Base-by-base conservation (phyloP, 306 rosid genomes). In the Castanea mollissima region DNA sequence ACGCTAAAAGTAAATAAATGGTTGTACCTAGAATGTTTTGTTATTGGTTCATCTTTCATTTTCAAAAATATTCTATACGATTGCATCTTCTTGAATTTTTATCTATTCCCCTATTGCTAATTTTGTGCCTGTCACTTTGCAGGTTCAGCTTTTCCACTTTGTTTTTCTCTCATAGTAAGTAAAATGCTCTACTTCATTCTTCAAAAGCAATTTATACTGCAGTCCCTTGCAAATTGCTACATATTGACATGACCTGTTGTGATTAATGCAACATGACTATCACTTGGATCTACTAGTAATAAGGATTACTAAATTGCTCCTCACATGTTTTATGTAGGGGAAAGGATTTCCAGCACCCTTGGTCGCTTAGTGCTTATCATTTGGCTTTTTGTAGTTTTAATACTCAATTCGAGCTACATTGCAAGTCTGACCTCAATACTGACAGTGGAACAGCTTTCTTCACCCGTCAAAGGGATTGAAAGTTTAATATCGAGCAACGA, bases 351-450 rank as follows among this genome's bases (percentile, higher is more conserved):
- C 78, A 93, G 99, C 91, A 88, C 96, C 44, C 92, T 91, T 0
- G 98, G 98, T 63, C 97, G 98, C 72, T 10, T 87, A 4, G 99
- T 96, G 81, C 88, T 96, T 70, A 72, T 91, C n/a, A 82, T 93
- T 83, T 96, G 99, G 99, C 71, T 96, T 35, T 96, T 96, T 82
- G 97, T 93, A 57, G 94, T 96, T 78, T 96, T 96, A 11, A 93
- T 96, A 82, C 87, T 96, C 32, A 93, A 79, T 79, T 96, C 99
- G 1, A 96, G 98, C 88, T 96, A 96, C 89, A 93, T 96, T 3
- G 99, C 99, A 71, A 96, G 94, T 82, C 79, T 93, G 84, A 96
- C 98, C 72, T 96, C 99, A 77, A 96, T 96, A 86, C 96, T 93
- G 73, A 96, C 99, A n/a, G 99, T 93, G 73, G 94, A 93, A 75